These are phyloP conservation scores for Sindora glabra DNA, from an alignment of 306 rosid genomes.

Conservation along the genomic window DNA sequence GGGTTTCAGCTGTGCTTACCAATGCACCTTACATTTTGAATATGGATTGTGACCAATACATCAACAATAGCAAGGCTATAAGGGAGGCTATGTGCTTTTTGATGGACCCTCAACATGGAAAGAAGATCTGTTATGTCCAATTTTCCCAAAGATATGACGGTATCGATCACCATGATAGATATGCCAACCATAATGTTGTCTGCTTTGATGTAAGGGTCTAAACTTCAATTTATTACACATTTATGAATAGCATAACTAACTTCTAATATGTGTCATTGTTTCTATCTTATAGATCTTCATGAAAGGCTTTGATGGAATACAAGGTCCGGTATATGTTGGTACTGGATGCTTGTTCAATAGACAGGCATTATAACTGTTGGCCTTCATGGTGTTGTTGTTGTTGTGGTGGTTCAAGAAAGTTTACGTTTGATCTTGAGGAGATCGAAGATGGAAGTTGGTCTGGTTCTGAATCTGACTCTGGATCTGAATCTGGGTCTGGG, in stretches of 20 bases:
- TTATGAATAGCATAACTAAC: too few species aligned
- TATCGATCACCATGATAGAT: constrained; percentile 54
- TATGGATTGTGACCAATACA: constrained; percentile 65
- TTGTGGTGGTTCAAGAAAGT: constrained; percentile 46
- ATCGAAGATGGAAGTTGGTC: constrained; percentile 37
- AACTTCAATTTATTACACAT: too few species aligned
- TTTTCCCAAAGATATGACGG: constrained; percentile 66
- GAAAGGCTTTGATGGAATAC: constrained; percentile 96
- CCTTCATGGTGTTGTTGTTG: too few species aligned
- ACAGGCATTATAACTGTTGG: constrained; percentile 72
- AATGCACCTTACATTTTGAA: constrained; percentile 61
- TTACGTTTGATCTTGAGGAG: too few species aligned
- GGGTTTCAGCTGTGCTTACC: constrained; percentile 58
- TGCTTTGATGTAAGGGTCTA: constrained; percentile 58
- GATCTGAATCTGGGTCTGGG: too few species aligned
- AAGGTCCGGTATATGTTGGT: constrained; percentile 94
- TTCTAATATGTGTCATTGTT: too few species aligned
- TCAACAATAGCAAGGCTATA: constrained; percentile 57
- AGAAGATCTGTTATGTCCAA: constrained; percentile 57
- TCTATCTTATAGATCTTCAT: constrained; percentile 58
- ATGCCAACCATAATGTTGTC: constrained; percentile 52
- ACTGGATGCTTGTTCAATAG: constrained; percentile 91
- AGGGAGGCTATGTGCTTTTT: constrained; percentile 68
- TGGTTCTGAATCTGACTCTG: too few species aligned
- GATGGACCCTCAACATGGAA: constrained; percentile 62